Percentiles rank a stretch among this genome's conserved stretches.
phyloP scores from a whole-genome alignment of 2,329 filamentous ascomycete species.

The Cladobotryum protrusum region DNA sequence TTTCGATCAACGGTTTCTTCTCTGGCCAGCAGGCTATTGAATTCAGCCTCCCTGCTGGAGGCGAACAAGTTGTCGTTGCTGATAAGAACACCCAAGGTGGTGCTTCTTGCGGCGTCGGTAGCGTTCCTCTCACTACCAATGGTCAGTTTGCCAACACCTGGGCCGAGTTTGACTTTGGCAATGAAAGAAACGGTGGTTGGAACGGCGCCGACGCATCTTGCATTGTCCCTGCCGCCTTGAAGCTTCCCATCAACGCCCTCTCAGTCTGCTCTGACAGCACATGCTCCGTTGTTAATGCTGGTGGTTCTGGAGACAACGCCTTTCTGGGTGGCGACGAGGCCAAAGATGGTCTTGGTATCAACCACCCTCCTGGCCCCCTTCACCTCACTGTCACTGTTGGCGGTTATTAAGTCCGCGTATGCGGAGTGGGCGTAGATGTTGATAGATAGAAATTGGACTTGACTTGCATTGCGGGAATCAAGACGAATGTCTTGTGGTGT shows the following conservation, averaged over 20 bases:
- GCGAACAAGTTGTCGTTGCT: constrained; percentile 37
- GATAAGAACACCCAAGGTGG: constrained; percentile 43
- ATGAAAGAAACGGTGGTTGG: constrained; percentile 40
- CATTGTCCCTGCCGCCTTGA: constrained; percentile 35
- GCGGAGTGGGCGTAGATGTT: not conserved
- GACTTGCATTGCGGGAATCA: constrained; percentile 6
- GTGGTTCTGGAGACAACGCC: constrained; percentile 31
- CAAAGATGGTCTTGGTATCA: constrained; percentile 35
- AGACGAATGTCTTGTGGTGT: constrained; percentile 11
- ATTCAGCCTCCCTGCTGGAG: constrained; percentile 35
- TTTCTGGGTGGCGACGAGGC: constrained; percentile 33
- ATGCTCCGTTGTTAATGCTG: constrained; percentile 36
- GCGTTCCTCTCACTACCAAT: constrained; percentile 27
- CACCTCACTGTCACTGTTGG: constrained; percentile 27
- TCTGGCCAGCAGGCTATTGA: constrained; percentile 32
- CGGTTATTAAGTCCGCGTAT: constrained; percentile 16
- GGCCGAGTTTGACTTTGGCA: constrained; percentile 45
- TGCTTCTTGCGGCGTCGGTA: constrained; percentile 35
- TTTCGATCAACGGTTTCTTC: constrained; percentile 46
- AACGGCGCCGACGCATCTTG: constrained; percentile 47
- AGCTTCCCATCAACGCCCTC: constrained; percentile 29
- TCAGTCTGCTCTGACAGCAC: constrained; percentile 32
- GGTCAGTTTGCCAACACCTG: constrained; percentile 42
- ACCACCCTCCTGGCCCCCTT: constrained; percentile 25
- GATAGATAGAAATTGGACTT: constrained; percentile 6